These are phyloP conservation scores for Arabis alpina DNA, from an alignment of 345 rosid genomes.

Conservation along the genomic window DNA sequence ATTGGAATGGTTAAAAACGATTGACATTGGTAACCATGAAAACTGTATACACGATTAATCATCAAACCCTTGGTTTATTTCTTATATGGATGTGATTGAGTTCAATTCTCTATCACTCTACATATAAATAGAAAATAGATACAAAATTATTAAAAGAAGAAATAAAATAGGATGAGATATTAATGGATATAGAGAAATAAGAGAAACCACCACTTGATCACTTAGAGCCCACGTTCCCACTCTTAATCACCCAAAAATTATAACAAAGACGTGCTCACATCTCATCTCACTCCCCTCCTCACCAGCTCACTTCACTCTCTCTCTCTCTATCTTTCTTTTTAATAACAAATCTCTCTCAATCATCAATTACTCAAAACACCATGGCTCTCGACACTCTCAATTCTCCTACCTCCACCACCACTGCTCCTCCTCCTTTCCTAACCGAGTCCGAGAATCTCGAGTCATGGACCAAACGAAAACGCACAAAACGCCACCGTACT, in stretches of 20 bases:
- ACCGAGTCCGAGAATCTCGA: slow-evolving; percentile 41
- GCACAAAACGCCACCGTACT: slow-evolving; percentile 52
- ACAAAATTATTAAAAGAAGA: not conserved
- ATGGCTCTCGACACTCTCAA: slow-evolving; percentile 69
- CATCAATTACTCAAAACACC: slow-evolving; percentile 17
- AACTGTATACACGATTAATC: too few species aligned
- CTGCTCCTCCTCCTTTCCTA: slow-evolving; percentile 35
- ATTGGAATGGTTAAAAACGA: too few species aligned
- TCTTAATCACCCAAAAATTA: slow-evolving; percentile 41
- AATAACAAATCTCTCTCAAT: slow-evolving; percentile 22
- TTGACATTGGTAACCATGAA: too few species aligned
- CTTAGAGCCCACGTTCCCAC: slow-evolving; percentile 49
- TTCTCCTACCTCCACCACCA: slow-evolving; percentile 50
- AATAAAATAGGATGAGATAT: slow-evolving; percentile 29
- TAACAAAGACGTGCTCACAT: slow-evolving; percentile 48
- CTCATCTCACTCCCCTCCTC: slow-evolving; percentile 44
- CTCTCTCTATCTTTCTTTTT: not conserved
- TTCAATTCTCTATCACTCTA: not conserved
- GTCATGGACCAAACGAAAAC: slow-evolving; percentile 55
- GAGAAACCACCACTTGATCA: slow-evolving; percentile 45
- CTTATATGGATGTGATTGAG: not conserved
- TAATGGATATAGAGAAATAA: slow-evolving; percentile 35
- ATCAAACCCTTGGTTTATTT: not conserved
- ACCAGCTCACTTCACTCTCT: slow-evolving; percentile 50
- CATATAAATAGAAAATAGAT: not conserved